These are phyloP conservation scores for Coemansia pectinata DNA, from an alignment of 192 early-diverging fungal species.

Conservation along the genomic window DNA sequence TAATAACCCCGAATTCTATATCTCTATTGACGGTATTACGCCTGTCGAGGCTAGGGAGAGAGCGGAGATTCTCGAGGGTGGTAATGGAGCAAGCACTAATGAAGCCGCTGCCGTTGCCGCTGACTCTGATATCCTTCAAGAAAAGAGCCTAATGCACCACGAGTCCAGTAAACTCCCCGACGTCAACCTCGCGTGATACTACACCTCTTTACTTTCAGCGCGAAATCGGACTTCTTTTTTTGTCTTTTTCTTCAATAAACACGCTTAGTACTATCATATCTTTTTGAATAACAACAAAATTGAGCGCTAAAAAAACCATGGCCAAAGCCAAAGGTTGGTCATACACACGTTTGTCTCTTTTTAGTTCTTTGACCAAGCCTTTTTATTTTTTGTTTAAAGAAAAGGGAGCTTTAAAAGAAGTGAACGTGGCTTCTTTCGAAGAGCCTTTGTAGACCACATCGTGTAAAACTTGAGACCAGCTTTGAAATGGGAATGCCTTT, in stretches of 20 bases:
- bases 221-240: not conserved
- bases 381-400: not conserved
- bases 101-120: not conserved
- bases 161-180: slow-evolving; percentile 31
- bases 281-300: not conserved
- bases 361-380: not conserved
- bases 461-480: no score
- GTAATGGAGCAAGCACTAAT: not conserved
- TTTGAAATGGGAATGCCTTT: not conserved
- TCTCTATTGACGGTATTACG: slow-evolving; percentile 36
- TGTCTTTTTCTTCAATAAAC: not conserved
- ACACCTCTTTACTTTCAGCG: no score
- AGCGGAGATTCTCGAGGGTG: slow-evolving; percentile 4
- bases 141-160: slow-evolving; percentile 22
- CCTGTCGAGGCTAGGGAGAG: not conserved
- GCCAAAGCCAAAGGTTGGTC: no score
- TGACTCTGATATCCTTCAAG: slow-evolving; percentile 16
- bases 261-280: no score
- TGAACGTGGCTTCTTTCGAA: not conserved
- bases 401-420: no score
- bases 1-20: slow-evolving; percentile 45
- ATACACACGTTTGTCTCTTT: no score
- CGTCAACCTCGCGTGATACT: slow-evolving; percentile 11
- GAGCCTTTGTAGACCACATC: not conserved
- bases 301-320: no score